Base-by-base conservation (phyloP, 2,329 filamentous ascomycete genomes). In the Beauveria medogensis region DNA sequence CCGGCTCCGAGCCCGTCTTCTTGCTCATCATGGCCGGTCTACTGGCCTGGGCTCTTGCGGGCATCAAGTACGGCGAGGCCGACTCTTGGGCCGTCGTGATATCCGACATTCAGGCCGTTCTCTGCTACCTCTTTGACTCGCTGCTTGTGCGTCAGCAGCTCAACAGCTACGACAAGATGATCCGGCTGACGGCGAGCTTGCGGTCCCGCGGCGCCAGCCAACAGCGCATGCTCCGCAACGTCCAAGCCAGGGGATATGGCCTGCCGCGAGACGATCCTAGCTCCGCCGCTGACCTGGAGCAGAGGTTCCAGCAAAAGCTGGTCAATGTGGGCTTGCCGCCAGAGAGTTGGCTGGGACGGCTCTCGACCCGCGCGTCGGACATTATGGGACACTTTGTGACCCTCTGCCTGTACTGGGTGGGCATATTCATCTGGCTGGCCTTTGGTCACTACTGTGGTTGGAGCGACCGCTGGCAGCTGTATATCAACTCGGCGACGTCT, bases 401-500 rank as follows among this genome's bases (percentile, higher is more conserved):
- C 0, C 65, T 73, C 34, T 63, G 67, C 50, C 59, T 74, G 24
- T 75, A 72, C 69, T 74, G 71, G 72, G 63, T 66, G 9, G 69
- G 72, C 48, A 73, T 75, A 57, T 50, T 69, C 52, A 64, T 70
- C 37, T 75, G 73, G 73, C 61, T 72, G 10, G 69, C 65, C 37
- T 69, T 71, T 18, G 74, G 73, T 1, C 63, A 67, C 3, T 64
- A 64, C 12, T 64, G 67, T 37, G 30, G 65, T 34, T 76, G 68
- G 61, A 69, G 67, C 47, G 66, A 74, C 63, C 67, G 67, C 7
- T 76, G 74, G 74, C 74, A 75, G 66, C 68, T 76, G 14, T 73
- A 75, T 64, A 72, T 77, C 67, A 77, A 78, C 69, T 75, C 77
- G 3, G 74, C 75, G 9, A 77, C 75, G 0, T 75, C 77, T 5